Base-by-base conservation (phyloP, 2,329 filamentous ascomycete species). In the Aspergillus tanneri region DNA sequence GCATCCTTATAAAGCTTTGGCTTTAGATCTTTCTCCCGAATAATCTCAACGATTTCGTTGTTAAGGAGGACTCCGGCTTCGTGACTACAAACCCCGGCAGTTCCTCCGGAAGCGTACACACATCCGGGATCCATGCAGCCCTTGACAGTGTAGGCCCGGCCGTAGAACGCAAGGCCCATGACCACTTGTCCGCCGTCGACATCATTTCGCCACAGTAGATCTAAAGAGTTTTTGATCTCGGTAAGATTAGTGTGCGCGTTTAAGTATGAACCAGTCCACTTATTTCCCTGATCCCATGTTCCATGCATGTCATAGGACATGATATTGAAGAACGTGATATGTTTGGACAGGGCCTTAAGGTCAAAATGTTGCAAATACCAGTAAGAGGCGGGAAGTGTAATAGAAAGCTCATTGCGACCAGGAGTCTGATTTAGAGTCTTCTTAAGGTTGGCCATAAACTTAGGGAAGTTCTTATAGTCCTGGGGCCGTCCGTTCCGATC, bases 41-140 rank as follows among this genome's bases (percentile, higher is more conserved):
- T 53, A 7, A 63, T 61, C 7, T 55, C 47, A 4, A 59, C 38
- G 12, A 67, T 62, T 40, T 67, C 63, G 4, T 43, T 43, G 23
- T 60, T 44, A n/a, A 53, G 41, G 0, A 67, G 50, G 14, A 55
- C 60, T 1, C 63, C 62, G 3, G 47, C 45, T 4, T 54, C 39
- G 9, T 53, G 36, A 1, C 57, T 59, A 48, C 62, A 66, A 1
- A 47, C 38, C 4, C 62, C 60, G 11, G 49, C 24, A 11, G 55
- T 50, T 2, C 54, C 62, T 7, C 49, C 47, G 0, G 54, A 56
- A 1, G 47, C 44, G 32, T 56, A 65, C n/a, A 43, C 19, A 9
- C 53, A 55, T 24, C 50, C 50, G 1, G 53, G 45, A 6, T 44
- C 36, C 1, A 23, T 35, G 21, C 53, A 55, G 12, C 21, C 21